phyloP scores from a whole-genome alignment of 2,329 filamentous ascomycete genomes.

The Elsinoe arachidis region DNA sequence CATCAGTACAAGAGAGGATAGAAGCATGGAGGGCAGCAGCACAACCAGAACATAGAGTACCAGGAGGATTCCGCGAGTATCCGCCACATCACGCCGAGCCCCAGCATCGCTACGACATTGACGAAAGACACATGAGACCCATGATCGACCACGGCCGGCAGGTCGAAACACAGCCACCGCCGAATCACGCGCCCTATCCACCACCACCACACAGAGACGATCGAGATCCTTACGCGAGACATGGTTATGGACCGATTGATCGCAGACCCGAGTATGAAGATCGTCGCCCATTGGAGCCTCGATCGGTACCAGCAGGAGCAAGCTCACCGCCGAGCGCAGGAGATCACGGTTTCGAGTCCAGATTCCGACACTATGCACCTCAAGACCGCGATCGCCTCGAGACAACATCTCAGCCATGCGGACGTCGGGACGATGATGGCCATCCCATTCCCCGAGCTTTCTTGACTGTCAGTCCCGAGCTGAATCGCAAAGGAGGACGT shows the following conservation, averaged over 20 bases:
- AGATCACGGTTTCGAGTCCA: constrained; percentile 9
- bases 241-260: background rate
- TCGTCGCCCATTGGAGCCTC: background rate
- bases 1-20: constrained; percentile 6
- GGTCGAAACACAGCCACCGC: background rate
- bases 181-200: constrained; percentile 4
- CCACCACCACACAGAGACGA: constrained; percentile 1
- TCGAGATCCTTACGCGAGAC: background rate
- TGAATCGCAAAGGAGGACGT: constrained; percentile 71
- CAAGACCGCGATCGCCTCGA: constrained; percentile 6
- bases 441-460: constrained; percentile 49
- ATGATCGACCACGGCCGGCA: constrained; percentile 4
- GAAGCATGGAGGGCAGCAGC: constrained; percentile 6
- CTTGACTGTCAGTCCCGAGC: constrained; percentile 63
- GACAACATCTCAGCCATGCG: background rate
- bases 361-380: constrained; percentile 10
- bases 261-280: constrained; percentile 9
- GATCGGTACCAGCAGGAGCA: background rate
- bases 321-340: constrained; percentile 5
- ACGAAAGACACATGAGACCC: background rate
- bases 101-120: constrained; percentile 6
- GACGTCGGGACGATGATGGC: constrained; percentile 14
- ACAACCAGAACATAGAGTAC: constrained; percentile 14
- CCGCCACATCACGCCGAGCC: background rate
- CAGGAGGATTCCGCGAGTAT: constrained; percentile 17